A percentile compares a stretch with the other conserved stretches of the same genome.
Evolutionary conservation across 2,329 filamentous ascomycete species (phyloP).

Genomic region (Sclerotinia borealis): DNA sequence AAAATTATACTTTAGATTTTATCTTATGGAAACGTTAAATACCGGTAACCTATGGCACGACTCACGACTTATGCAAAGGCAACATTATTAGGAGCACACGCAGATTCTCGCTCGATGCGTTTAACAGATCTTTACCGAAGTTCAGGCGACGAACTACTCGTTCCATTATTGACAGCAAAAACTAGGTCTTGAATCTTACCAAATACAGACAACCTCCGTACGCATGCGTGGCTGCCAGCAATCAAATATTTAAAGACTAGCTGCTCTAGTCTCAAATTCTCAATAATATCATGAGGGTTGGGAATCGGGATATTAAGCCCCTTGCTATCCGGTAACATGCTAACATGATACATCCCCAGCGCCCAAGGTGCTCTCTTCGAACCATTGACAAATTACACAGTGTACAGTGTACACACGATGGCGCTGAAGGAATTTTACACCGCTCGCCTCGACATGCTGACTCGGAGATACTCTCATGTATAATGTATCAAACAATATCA

Average conservation of each 20-base stretch:
- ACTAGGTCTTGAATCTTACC: not conserved
- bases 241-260: conserved; percentile 1
- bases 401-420: not conserved
- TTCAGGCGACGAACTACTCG: not conserved
- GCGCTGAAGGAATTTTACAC: conserved; percentile 4
- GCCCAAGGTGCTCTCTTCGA: not conserved
- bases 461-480: not conserved
- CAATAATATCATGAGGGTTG: not conserved
- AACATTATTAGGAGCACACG: not conserved
- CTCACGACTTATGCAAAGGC: not conserved
- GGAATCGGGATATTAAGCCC: conserved; percentile 1
- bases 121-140: not conserved
- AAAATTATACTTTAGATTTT: not conserved
- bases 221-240: conserved; percentile 9
- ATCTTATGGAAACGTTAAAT: not conserved
- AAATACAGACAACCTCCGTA: not conserved
- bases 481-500: not conserved
- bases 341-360: not conserved
- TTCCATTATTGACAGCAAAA: not conserved
- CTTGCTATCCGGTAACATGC: conserved; percentile 7
- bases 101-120: not conserved
- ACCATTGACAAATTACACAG: not conserved
- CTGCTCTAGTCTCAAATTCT: not conserved
- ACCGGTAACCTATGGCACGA: not conserved
- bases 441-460: conserved; percentile 7